Percentiles rank a stretch among this genome's conserved stretches.
These are phyloP conservation scores for Aspergillus pseudoglaucus DNA, from an alignment of 2,329 filamentous ascomycete genomes.

Conservation along the genomic window DNA sequence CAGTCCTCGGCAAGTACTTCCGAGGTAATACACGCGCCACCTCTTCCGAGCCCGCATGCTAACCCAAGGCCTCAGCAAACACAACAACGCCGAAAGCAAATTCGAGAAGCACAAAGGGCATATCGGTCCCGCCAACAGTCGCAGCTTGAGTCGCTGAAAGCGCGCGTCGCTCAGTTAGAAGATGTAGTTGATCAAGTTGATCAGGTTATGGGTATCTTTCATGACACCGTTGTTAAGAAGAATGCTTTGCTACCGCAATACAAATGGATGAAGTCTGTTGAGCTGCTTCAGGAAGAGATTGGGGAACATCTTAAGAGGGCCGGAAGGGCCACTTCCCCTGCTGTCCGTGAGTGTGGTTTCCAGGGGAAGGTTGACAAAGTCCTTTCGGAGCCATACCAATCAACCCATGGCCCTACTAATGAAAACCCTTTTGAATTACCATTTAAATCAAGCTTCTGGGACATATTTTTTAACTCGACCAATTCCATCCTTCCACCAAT, in stretches of 20 bases:
- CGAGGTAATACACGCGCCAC: not conserved
- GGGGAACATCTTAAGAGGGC: constrained; percentile 1
- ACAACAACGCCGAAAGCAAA: constrained; percentile 5
- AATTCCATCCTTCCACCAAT: constrained; percentile 3
- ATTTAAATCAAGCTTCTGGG: not conserved
- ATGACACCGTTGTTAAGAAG: constrained; percentile 1
- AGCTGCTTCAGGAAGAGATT: constrained; percentile 6
- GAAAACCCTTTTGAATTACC: not conserved
- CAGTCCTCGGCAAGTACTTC: not conserved
- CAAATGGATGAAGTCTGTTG: constrained; percentile 3
- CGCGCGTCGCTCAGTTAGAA: constrained; percentile 8
- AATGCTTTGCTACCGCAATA: constrained; percentile 2
- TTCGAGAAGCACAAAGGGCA: constrained; percentile 11
- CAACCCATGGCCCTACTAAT: not conserved
- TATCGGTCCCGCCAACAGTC: constrained; percentile 10
- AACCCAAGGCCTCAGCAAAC: not conserved
- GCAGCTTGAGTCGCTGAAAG: constrained; percentile 6
- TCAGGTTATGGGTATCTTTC: constrained; percentile 5
- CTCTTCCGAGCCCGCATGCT: not conserved
- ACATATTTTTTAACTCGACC: not conserved
- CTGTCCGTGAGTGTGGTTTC: not conserved
- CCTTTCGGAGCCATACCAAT: not conserved
- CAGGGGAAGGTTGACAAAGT: not conserved
- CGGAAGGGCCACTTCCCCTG: not conserved
- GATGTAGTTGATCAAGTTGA: constrained; percentile 2